Conservation (phyloP, 495 filamentous ascomycete species). For the Xylaria telfairii region DNA sequence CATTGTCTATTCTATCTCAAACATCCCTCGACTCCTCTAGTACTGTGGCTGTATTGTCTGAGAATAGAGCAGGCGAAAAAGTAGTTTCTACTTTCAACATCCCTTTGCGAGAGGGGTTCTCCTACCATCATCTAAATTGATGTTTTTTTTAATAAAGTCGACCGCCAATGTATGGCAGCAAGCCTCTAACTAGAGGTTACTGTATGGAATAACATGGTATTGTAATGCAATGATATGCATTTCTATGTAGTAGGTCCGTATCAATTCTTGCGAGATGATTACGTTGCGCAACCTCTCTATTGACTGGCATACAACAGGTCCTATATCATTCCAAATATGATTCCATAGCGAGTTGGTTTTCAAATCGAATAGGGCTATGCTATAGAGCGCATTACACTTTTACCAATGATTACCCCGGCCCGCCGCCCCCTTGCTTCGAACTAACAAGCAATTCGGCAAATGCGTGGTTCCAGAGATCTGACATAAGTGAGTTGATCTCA, state of each 20-base stretch:
- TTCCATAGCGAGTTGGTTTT: neutral
- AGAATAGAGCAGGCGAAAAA: neutral
- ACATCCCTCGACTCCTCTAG: neutral
- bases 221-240: neutral
- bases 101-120: neutral
- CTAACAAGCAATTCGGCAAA: constrained; percentile 18
- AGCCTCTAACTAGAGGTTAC: neutral
- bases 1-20: constrained; percentile 2
- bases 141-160: neutral
- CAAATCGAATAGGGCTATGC: constrained; percentile 10
- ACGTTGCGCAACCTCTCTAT: neutral
- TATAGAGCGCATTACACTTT: neutral
- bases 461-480: constrained; percentile 10
- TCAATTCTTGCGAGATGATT: neutral
- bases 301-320: neutral
- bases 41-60: neutral
- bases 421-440: constrained; percentile 1
- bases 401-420: neutral
- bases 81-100: neutral
- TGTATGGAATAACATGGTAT: neutral
- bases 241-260: neutral
- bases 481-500: neutral
- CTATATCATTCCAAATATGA: constrained; percentile 17
- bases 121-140: neutral
- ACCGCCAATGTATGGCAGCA: neutral